Conservation (phyloP, 2,329 filamentous ascomycete species). For the Penicillium sp. region DNA sequence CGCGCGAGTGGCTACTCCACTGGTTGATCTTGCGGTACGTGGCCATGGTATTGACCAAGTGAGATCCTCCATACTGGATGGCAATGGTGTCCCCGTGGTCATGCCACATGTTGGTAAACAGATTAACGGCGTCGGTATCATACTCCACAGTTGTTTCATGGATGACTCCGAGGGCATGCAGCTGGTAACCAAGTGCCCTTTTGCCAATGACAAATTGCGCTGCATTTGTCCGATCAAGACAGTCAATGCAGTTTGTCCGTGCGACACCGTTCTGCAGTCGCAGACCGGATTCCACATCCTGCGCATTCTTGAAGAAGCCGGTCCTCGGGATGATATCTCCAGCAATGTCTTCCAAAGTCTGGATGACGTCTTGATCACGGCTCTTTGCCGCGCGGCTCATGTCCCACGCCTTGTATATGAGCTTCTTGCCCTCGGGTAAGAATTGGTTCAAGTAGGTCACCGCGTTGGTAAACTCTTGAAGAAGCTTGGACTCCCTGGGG, state of each 20-base stretch:
- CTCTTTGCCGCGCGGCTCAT: slow-evolving; percentile 96
- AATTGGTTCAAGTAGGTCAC: slow-evolving; percentile 95
- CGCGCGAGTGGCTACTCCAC: slow-evolving; percentile 94
- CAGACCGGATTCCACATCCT: slow-evolving; percentile 64
- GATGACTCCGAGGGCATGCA: slow-evolving; percentile 88
- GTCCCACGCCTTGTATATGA: slow-evolving; percentile 94
- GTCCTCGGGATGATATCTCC: slow-evolving; percentile 83
- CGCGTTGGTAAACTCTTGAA: slow-evolving; percentile 83
- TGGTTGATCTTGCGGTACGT: slow-evolving; percentile 99
- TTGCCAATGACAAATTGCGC: slow-evolving; percentile 98
- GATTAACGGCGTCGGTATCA: slow-evolving; percentile 91
- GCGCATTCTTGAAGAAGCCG: slow-evolving; percentile 93
- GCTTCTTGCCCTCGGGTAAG: slow-evolving; percentile 77
- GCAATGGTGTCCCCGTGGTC: slow-evolving; percentile 98
- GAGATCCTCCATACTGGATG: slow-evolving; percentile 94
- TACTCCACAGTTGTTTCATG: slow-evolving; percentile 78
- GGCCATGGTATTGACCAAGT: slow-evolving; percentile 98
- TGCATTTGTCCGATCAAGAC: slow-evolving; percentile 93
- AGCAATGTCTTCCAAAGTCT: slow-evolving; percentile 84
- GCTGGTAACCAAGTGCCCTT: slow-evolving; percentile 84
- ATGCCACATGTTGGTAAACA: slow-evolving; percentile 98
- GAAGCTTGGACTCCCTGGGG: slow-evolving; percentile 86
- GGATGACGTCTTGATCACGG: slow-evolving; percentile 90
- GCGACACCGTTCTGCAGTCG: slow-evolving; percentile 88
- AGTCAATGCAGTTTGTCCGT: slow-evolving; percentile 97